A percentile compares a stretch with the other conserved stretches of the same genome.
phyloP scores from a whole-genome alignment of 2,329 filamentous ascomycete species.

The Exophiala alcalophila region DNA sequence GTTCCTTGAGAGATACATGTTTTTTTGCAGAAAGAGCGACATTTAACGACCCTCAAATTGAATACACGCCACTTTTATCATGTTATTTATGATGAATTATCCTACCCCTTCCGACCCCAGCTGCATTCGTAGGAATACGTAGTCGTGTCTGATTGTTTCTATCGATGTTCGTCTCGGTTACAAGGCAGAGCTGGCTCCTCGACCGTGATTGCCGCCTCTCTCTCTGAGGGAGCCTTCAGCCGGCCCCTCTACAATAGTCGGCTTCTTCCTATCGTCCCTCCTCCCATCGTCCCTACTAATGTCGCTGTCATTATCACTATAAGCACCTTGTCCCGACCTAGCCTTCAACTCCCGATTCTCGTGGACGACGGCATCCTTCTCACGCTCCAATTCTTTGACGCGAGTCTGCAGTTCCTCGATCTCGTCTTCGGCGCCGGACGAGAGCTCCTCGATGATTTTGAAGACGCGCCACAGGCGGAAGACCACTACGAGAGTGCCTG shows the following conservation, averaged over 20 bases:
- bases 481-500: constrained; percentile 62
- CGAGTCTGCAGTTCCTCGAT: constrained; percentile 56
- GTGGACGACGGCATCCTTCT: constrained; percentile 29
- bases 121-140: too few species aligned
- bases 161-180: too few species aligned
- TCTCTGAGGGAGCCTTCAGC: too few species aligned
- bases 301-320: too few species aligned
- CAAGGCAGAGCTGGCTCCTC: too few species aligned
- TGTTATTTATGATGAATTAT: constrained; percentile 3
- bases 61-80: constrained; percentile 10
- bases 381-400: constrained; percentile 42
- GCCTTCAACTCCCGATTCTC: constrained; percentile 22
- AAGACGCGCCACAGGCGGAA: constrained; percentile 67
- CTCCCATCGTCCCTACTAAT: constrained; percentile 1
- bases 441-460: constrained; percentile 68
- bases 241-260: too few species aligned
- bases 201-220: too few species aligned
- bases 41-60: constrained; percentile 22
- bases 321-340: constrained; percentile 4
- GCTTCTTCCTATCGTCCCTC: too few species aligned
- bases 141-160: too few species aligned
- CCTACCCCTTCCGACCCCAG: not conserved
- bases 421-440: constrained; percentile 60
- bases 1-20: constrained; percentile 2
- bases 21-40: constrained; percentile 19